Evolutionary conservation across 768 basidiomycete genomes (phyloP), one percentile per base, ranked within the genome.

Genomic region (Amanita jacksonii): DNA sequence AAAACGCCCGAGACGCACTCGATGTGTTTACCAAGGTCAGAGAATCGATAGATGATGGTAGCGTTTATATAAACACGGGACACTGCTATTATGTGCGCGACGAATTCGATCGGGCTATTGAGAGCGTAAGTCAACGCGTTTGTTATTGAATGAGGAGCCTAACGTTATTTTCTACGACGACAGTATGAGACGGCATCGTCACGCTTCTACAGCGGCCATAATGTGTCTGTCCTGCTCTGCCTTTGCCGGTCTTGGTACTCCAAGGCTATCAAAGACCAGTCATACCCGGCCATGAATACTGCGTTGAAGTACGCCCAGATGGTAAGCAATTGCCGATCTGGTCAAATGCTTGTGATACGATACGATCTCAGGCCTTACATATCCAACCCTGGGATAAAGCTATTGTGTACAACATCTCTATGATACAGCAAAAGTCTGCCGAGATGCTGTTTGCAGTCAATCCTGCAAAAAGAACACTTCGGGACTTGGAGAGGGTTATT

Each of bases 371-470:
- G 93, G 92, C 93, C 1, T 68, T 85, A 12, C 83, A 88, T 50
- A 62, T 91, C 5, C 80, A 85, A 51, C 91, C 92, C 0, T 74
- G 70, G 44, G 96, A 99, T 66, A 92, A 93, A 57, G 86, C 90
- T 3, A 79, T 85, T 40, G 49, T 90, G 33, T 98, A 93, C 65
- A 98, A 99, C 61, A 88, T 97, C 54, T 93, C 94, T 43, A 93
- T 99, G 85, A 91, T 98, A 25, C 83, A 93, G 61, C 96, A 99
- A 59, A 97, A 97, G 62, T 82, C 87, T 0, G 87, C 90, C 0
- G 94, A 97, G 60, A 73, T 97, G 64, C 64, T 98, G 19, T 81
- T 91, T 51, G 71, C 77, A 1, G 63, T 93, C 19, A 70, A 72
- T 1, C 73, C 82, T 1, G 68, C 77, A 20, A 90, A 91, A 58